Evolutionary conservation across 306 rosid genomes (phyloP), one percentile per base, ranked within the genome.

Genomic region (Luffa acutangula): DNA sequence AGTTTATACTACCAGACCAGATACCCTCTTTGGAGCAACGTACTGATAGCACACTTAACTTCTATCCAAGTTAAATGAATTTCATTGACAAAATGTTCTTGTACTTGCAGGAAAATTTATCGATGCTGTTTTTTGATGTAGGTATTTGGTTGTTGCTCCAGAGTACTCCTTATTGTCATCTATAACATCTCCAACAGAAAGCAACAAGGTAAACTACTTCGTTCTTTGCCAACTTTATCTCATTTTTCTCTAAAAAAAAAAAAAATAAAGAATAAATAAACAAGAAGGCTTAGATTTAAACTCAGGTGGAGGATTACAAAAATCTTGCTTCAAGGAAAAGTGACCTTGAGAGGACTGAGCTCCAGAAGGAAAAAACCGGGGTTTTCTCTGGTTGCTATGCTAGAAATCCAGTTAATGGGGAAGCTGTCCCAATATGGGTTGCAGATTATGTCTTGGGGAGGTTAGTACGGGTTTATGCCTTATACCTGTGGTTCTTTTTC

Each of bases 21-120:
- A 95, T 88, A 95, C 98, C 15, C 88, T 95, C 82, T 95, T 95
- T 82, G 98, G 97, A 81, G 97, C 97, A 87, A 95, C 93, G 98
- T 95, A 95, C 85, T 81, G 77, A 80, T 85, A 86, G 79, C 31
- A 80, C 77, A 42, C 87, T 79, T 15, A 70, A 36, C 81, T 84
- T 79, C 87, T 82, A 57, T 63, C 17, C 77, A 42, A 75, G 65
- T 75, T 82, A 73, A 12, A 73, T 75, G 59, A 43, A 81, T 81
- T 66, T 73, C 58, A 54, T 80, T 72, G 82, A 73, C 48, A 21
- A 71, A 20, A 54, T 34, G 20, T 53, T 33, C 66, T 17, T 53
- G 79, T 73, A 73, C 21, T 31, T 73, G n/a, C 25, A 25, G 43
- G 13, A 73, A 21, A 49, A 25, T 49, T 41, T 80, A 34, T 71